Evolutionary conservation across 2,329 filamentous ascomycete genomes (phyloP), one percentile per base, ranked within the genome.

Genomic region (Intubia oerlemansii): DNA sequence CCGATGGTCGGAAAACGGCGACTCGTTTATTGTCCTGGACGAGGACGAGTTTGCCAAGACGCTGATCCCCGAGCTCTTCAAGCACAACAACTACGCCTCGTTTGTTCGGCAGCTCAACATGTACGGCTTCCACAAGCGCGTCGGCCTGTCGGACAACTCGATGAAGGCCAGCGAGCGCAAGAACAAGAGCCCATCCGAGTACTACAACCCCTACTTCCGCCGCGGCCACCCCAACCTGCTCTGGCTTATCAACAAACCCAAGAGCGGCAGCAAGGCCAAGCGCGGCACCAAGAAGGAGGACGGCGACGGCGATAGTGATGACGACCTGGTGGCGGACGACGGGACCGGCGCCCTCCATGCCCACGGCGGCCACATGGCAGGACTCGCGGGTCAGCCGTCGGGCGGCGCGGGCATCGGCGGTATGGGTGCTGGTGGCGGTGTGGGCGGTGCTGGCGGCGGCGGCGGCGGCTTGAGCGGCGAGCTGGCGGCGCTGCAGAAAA

Each of bases 41-140:
- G 88, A 98, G 51, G 88, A 98, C 44, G 85, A 92, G 52, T 98
- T 98, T 46, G 93, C 88, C 13, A 95, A 93, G 53, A 81, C 79
- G 21, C 75, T 98, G 41, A 78, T 98, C 15, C 88, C 88, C 1
- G 91, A 95, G 50, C 72, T 95, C 36, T 98, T 98, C 63, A 98
- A 98, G 52, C 88, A 98, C 55, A 92, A 85, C 62, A 93, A 93
- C 49, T 93, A 93, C 51, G 84, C 84, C 26, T 92, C 84, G 38
- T 93, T 93, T 46, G 84, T 93, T 31, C 74, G 84, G 20, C 84
- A 93, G 47, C 62, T 93, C 37, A 93, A 93, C 51, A 93, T 93
- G 60, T 93, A 92, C 49, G 84, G 91, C 36, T 98, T 98, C 44
- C 88, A 98, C 59, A 98, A 98, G 57, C 75, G 79, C 24, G 79